These are phyloP conservation scores for Haberlea rhodopensis DNA, from an alignment of 257 asterid genomes.

Conservation along the genomic window DNA sequence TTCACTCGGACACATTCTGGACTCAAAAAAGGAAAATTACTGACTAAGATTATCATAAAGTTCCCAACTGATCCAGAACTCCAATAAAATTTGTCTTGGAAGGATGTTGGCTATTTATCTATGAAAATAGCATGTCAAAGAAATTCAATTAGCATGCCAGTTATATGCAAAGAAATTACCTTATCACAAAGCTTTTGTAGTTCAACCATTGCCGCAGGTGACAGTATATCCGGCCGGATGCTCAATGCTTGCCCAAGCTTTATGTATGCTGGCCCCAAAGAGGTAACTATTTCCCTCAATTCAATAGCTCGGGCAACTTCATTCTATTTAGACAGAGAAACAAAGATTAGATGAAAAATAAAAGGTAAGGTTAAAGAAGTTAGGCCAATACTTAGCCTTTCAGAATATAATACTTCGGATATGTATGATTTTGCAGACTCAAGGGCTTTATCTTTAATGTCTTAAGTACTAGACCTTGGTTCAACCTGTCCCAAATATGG, in stretches of 20 bases:
- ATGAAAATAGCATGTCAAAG: not conserved
- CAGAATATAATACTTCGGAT: no score
- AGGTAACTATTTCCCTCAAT: conserved; percentile 92
- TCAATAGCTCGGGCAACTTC: conserved; percentile 98
- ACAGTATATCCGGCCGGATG: conserved; percentile 92
- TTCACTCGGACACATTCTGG: not conserved
- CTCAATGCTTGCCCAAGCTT: conserved; percentile 99
- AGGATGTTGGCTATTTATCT: not conserved
- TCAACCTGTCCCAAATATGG: not conserved
- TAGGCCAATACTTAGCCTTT: not conserved
- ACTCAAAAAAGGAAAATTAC: conserved; percentile 1
- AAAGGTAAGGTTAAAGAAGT: not conserved
- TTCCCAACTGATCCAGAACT: not conserved
- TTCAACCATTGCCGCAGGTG: conserved; percentile 91
- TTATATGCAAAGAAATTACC: conserved; percentile 44
- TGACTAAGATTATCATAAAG: not conserved
- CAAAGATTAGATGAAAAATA: conserved; percentile 8
- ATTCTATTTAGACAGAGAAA: conserved; percentile 47
- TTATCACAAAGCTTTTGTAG: conserved; percentile 99
- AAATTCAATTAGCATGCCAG: not conserved
- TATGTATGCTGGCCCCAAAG: conserved; percentile 98
- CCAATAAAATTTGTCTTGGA: not conserved
- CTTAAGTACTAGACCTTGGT: not conserved
- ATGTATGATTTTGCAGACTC: not conserved
- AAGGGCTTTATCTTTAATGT: not conserved